These are phyloP conservation scores for Stachybotrys elegans DNA, from an alignment of 2,329 filamentous ascomycete species.

Conservation along the genomic window DNA sequence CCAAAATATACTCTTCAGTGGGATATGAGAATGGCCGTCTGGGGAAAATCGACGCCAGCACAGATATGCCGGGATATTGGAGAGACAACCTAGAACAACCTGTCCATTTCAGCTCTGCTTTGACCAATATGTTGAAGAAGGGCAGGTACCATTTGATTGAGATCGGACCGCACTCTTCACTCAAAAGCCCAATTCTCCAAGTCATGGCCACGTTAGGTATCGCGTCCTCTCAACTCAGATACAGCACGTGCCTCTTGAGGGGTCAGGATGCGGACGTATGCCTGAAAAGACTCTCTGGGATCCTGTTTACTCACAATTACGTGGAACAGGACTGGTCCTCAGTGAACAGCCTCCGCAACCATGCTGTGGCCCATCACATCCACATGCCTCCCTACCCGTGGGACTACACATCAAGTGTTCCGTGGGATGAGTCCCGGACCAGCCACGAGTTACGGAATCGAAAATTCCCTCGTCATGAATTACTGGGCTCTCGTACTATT, in stretches of 20 bases:
- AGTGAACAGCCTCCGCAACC: not conserved
- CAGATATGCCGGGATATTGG: not conserved
- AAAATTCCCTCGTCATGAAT: conserved; percentile 9
- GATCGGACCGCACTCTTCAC: conserved; percentile 15
- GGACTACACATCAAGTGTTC: conserved; percentile 2
- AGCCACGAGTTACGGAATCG: conserved; percentile 3
- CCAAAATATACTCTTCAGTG: not conserved
- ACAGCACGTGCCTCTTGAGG: no score
- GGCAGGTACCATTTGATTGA: conserved; percentile 10
- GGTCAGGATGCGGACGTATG: not conserved
- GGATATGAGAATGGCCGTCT: not conserved
- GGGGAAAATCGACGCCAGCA: not conserved
- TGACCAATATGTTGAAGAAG: not conserved
- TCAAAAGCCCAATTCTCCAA: conserved; percentile 11
- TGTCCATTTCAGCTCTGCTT: not conserved
- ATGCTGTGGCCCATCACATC: not conserved
- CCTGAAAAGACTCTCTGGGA: not conserved
- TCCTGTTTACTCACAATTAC: not conserved
- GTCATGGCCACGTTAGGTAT: no score
- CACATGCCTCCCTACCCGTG: not conserved
- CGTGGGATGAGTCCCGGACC: not conserved
- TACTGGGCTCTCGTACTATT: conserved; percentile 12
- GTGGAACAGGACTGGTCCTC: not conserved
- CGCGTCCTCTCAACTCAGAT: no score
- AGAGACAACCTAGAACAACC: not conserved